Evolutionary conservation across 768 basidiomycete genomes (phyloP), one percentile per base, ranked within the genome.

Genomic region (Hydnomerulius pinastri): DNA sequence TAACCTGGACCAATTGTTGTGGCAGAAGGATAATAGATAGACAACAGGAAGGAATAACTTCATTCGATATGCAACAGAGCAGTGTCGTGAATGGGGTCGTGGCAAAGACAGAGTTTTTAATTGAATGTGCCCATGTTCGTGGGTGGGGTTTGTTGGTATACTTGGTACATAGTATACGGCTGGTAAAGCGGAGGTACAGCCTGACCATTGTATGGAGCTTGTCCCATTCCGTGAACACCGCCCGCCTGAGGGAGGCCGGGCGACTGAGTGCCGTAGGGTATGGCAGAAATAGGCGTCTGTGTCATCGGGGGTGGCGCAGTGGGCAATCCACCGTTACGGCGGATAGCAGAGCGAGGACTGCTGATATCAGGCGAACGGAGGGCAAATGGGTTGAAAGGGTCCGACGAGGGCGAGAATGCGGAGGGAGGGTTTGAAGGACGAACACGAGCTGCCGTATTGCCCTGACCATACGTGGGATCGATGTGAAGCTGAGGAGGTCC

Each of bases 71-170:
- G 66, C 50, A 61, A 54, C 50, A 55, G 62, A 72, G 67, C 61
- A 61, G 60, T 61, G 71, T 81, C 80, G 60, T 81, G 65, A 76
- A 58, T 56, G 53, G 60, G 32, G 64, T 71, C 70, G 67, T 71
- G 43, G 48, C 53, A 18, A 29, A 44, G 47, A 35, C 44, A 24
- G 28, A 37, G 11, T 46, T 59, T 64, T 84, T 74, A 86, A 57
- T 84, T 84, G 79, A 85, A 92, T 44, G 85, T 65, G 62, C 89
- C 87, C 83, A 90, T 87, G 51, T 70, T 71, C 69, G 87, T 86
- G 56, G 81, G 80, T 18, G 84, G 81, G 57, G 80, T 84, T 71
- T 87, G 85, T 67, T 87, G 87, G 70, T 91, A 91, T 66, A 87
- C 75, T 71, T 86, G 85, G 65, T 90, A 90, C 87, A 90, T 85